These are phyloP conservation scores for Domatiomyces catenatus DNA, from an alignment of 2,329 filamentous ascomycete genomes.

Conservation along the genomic window DNA sequence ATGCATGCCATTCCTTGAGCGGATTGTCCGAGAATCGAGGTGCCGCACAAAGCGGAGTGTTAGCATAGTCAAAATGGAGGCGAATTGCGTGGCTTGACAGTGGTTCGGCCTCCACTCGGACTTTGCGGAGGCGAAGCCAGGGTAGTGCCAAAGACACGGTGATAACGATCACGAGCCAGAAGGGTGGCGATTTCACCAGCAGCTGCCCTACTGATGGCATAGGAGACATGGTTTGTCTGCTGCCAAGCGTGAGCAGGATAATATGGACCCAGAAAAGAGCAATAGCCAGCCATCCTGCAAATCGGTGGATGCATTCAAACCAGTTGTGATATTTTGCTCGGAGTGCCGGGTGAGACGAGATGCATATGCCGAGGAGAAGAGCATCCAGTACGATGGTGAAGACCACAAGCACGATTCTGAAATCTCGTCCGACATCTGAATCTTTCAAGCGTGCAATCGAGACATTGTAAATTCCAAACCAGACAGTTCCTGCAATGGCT, in stretches of 20 bases:
- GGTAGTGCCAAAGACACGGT: slow-evolving; percentile 54
- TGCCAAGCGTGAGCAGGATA: slow-evolving; percentile 37
- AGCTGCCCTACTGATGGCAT: slow-evolving; percentile 23
- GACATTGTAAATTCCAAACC: slow-evolving; percentile 29
- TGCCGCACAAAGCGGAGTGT: slow-evolving; percentile 41
- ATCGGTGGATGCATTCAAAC: slow-evolving; percentile 59
- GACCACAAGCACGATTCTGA: slow-evolving; percentile 26
- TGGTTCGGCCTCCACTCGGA: slow-evolving; percentile 47
- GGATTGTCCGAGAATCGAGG: slow-evolving; percentile 48
- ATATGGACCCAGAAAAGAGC: slow-evolving; percentile 50
- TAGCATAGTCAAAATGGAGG: slow-evolving; percentile 52
- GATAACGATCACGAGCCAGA: slow-evolving; percentile 55
- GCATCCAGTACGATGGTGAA: slow-evolving; percentile 44
- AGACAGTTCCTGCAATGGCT: slow-evolving; percentile 33
- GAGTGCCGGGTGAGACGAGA: slow-evolving; percentile 48
- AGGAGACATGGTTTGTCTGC: slow-evolving; percentile 22
- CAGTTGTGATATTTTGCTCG: slow-evolving; percentile 49
- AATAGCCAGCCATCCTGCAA: slow-evolving; percentile 54
- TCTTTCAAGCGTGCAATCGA: slow-evolving; percentile 16
- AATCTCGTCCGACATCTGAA: background rate
- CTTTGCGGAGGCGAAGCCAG: slow-evolving; percentile 56
- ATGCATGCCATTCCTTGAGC: slow-evolving; percentile 58
- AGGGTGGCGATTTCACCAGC: slow-evolving; percentile 34
- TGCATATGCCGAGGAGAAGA: slow-evolving; percentile 45
- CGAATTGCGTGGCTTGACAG: slow-evolving; percentile 59